Evolutionary conservation across 2,329 filamentous ascomycete genomes (phyloP), one percentile per base, ranked within the genome.

Genomic region (Periconia sp.): DNA sequence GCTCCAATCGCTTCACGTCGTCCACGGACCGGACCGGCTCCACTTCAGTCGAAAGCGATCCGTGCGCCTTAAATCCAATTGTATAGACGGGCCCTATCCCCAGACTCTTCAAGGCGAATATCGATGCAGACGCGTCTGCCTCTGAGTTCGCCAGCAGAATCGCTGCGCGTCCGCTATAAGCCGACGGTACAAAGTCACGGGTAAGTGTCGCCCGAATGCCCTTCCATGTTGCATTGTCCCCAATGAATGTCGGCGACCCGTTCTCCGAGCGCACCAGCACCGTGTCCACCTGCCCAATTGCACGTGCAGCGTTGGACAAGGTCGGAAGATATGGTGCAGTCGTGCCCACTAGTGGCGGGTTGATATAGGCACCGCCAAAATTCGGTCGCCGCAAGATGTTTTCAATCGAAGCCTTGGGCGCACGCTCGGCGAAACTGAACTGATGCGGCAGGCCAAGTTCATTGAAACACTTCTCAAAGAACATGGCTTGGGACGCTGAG

Each of bases 201-300:
- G 86, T 94, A 45, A 95, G 75, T 0, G 89, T 91, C 38, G 88
- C 87, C 34, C 90, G 78, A 43, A 95, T 92, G 1, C 89, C 89
- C 66, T 89, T 90, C 88, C 89, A 94, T 11, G 85, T 84, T 9
- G 88, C 87, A 55, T 95, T 95, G 58, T 94, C 89, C 33, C 90
- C 87, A 12, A 92, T 74, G 28, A 92, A 80, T 8, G 59, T 62
- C 31, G 59, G 39, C 38, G 54, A 59, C 23, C 56, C 60, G 19
- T 48, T 75, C 10, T 77, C 74, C 4, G 68, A 62, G 39, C 79
- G 80, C 17, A 88, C 84, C 17, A 91, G 79, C 32, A 95, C 88
- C 0, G 89, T 94, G 63, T 95, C 89, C 25, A 94, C 81, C 53
- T 91, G 84, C 9, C 89, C 89, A 49, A 91, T 94, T 2, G 85